Evolutionary conservation across 768 basidiomycete species (phyloP).

Genomic region (Cystofilobasidium macerans): DNA sequence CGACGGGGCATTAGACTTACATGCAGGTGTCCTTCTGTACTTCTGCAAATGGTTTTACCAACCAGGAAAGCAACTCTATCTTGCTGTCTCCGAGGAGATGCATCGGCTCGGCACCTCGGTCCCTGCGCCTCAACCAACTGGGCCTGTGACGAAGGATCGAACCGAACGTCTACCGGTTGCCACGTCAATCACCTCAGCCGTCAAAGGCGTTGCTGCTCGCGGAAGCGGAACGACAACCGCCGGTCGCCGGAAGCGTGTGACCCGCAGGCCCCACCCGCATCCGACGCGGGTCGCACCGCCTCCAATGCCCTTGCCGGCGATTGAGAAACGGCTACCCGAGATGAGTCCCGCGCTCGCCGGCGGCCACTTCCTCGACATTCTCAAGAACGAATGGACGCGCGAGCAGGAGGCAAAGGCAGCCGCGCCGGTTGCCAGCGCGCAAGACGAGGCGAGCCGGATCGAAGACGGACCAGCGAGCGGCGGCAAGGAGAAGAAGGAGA

Average conservation of each 20-base stretch:
- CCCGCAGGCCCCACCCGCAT: not conserved
- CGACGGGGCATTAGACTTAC: not conserved
- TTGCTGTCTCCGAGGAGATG: constrained; percentile 15
- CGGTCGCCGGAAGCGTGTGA: not conserved
- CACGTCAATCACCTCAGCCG: too few species aligned
- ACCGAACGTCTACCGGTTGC: too few species aligned
- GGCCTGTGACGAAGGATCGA: not conserved
- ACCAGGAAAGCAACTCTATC: constrained; percentile 27
- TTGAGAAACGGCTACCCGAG: constrained; percentile 12
- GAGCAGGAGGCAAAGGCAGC: constrained; percentile 8
- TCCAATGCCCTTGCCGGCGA: constrained; percentile 13
- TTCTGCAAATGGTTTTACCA: too few species aligned
- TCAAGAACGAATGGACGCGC: constrained; percentile 10
- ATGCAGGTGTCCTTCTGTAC: not conserved
- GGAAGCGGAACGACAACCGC: not conserved
- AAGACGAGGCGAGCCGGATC: not conserved
- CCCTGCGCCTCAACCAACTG: not conserved
- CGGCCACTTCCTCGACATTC: constrained; percentile 6
- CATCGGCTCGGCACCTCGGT: not conserved
- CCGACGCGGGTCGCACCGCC: not conserved
- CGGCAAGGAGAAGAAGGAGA: constrained; percentile 23
- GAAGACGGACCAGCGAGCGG: not conserved
- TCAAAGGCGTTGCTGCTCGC: too few species aligned
- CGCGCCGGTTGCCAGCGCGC: not conserved
- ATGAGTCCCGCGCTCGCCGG: constrained; percentile 14